Conservation (phyloP, 2,329 filamentous ascomycete species). For the Passalora sequoiae region DNA sequence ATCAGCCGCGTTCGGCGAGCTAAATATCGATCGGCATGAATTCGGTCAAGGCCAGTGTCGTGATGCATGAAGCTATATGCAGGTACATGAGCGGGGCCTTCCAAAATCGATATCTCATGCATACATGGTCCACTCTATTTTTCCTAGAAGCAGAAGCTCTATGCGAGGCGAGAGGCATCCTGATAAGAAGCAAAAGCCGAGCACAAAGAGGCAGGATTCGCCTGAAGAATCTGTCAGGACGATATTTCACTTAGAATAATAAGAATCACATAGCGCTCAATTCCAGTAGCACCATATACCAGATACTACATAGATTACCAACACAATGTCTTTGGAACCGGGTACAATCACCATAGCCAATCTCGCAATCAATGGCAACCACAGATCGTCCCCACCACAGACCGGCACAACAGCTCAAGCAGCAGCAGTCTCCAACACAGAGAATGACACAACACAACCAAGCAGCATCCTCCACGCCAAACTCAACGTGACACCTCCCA, state of each 20-base stretch:
- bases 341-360: not conserved
- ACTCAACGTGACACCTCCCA: slow-evolving; percentile 41
- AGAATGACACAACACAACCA: not conserved
- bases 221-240: too few species aligned
- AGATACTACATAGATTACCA: too few species aligned
- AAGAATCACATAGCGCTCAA: too few species aligned
- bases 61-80: not conserved
- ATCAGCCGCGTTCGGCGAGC: too few species aligned
- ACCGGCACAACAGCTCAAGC: slow-evolving; percentile 13
- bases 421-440: slow-evolving; percentile 3
- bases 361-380: not conserved
- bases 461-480: slow-evolving; percentile 46
- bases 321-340: not conserved
- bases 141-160: not conserved
- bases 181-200: not conserved
- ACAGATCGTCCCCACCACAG: slow-evolving; percentile 1
- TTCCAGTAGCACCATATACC: too few species aligned
- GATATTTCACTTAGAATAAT: too few species aligned
- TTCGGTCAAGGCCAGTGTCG: not conserved
- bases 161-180: not conserved
- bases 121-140: not conserved
- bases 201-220: too few species aligned
- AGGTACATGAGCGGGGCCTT: not conserved
- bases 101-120: too few species aligned
- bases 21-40: not conserved